Conservation (phyloP, 768 basidiomycete species). For the Amanita pseudoporphyria region DNA sequence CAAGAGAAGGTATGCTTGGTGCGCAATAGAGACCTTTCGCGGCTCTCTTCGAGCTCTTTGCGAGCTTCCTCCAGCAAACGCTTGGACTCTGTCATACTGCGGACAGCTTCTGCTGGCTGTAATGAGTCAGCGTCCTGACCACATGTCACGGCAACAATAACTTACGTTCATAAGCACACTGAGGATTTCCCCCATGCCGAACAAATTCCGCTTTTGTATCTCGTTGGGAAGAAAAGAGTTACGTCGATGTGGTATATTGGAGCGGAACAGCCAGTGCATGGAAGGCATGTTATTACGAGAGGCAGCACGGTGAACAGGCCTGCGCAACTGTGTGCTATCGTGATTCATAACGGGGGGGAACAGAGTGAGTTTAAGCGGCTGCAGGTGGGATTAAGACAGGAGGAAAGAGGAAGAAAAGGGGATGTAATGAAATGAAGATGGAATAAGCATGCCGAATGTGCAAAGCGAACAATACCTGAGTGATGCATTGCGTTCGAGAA, state of each 20-base stretch:
- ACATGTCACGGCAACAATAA: constrained; percentile 5
- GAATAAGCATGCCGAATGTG: not conserved
- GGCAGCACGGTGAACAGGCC: constrained; percentile 13
- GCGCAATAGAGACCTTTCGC: constrained; percentile 55
- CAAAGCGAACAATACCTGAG: not conserved
- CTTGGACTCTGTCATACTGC: constrained; percentile 71
- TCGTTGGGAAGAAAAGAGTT: constrained; percentile 50
- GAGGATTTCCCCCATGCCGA: constrained; percentile 73
- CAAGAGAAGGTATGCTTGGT: constrained; percentile 72
- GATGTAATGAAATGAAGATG: not conserved
- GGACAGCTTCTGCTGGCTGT: constrained; percentile 71
- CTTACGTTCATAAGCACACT: constrained; percentile 67
- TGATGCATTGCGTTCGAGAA: no score
- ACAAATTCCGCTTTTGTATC: constrained; percentile 60
- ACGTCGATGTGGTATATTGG: constrained; percentile 59
- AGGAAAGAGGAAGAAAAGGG: not conserved
- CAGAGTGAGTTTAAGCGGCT: not conserved
- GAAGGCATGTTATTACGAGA: constrained; percentile 23
- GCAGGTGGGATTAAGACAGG: not conserved
- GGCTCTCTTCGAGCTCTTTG: constrained; percentile 60
- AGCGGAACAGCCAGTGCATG: constrained; percentile 69
- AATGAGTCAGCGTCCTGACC: constrained; percentile 1
- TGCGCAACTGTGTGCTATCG: constrained; percentile 19
- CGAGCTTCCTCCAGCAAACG: constrained; percentile 70
- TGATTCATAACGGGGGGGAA: constrained; percentile 13